These are phyloP conservation scores for Santalum album DNA, from an alignment of 164 flowering plant genomes.

Conservation along the genomic window DNA sequence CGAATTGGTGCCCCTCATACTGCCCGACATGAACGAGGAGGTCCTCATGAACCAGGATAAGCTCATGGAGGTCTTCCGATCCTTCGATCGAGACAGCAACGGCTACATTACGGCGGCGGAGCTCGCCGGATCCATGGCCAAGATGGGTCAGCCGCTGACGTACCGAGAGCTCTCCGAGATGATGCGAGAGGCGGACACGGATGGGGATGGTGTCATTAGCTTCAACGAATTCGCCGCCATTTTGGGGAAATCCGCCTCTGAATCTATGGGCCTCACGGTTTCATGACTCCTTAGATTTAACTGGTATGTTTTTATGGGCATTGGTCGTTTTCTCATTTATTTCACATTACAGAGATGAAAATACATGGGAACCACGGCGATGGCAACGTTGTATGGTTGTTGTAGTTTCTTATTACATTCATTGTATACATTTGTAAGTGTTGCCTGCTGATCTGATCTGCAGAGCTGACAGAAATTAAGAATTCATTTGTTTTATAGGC, in stretches of 20 bases:
- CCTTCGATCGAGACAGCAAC: slow-evolving; percentile 31
- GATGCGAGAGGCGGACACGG: slow-evolving; percentile 28
- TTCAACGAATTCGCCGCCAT: slow-evolving; percentile 23
- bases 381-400: too few relatives aligned
- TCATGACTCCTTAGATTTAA: too few relatives aligned
- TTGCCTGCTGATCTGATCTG: too few relatives aligned
- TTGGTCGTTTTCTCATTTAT: too few relatives aligned
- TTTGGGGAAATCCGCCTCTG: background rate
- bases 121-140: slow-evolving; percentile 34
- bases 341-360: too few relatives aligned
- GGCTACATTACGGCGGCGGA: slow-evolving; percentile 32
- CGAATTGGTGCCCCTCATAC: slow-evolving; percentile 19
- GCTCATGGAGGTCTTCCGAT: slow-evolving; percentile 18
- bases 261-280: background rate
- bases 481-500: too few relatives aligned
- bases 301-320: too few relatives aligned
- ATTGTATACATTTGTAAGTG: too few relatives aligned
- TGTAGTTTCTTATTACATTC: too few relatives aligned
- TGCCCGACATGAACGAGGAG: slow-evolving; percentile 16
- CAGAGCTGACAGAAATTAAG: too few relatives aligned
- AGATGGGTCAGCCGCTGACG: slow-evolving; percentile 33
- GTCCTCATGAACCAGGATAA: slow-evolving; percentile 20
- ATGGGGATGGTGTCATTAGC: slow-evolving; percentile 33
- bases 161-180: slow-evolving; percentile 23
- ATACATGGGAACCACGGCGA: too few relatives aligned